These are phyloP conservation scores for Cladosporium oxysporum DNA, from an alignment of 2,329 filamentous ascomycete species.

Conservation along the genomic window DNA sequence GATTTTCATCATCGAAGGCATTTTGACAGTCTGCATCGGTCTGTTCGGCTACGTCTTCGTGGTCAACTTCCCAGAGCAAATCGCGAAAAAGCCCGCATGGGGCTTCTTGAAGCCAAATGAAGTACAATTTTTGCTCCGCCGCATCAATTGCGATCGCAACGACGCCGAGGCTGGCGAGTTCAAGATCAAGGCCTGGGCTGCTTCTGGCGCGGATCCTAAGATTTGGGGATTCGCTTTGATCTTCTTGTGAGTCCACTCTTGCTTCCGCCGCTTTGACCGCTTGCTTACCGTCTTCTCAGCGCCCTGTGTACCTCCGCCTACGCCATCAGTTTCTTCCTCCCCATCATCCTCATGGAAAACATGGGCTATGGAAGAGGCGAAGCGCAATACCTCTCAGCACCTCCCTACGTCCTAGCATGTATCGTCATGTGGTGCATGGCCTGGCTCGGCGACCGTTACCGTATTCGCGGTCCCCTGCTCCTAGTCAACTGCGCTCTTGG, in stretches of 20 bases:
- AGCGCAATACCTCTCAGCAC: conserved; percentile 56
- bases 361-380: conserved; percentile 61
- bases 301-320: conserved; percentile 50
- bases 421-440: conserved; percentile 32
- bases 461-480: conserved; percentile 25
- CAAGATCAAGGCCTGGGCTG: conserved; percentile 47
- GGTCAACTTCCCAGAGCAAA: conserved; percentile 24
- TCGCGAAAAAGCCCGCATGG: conserved; percentile 34
- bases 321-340: conserved; percentile 68
- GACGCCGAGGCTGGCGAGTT: conserved; percentile 19
- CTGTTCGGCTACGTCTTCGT: conserved; percentile 15
- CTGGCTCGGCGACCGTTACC: conserved; percentile 27
- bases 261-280: neutral
- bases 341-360: conserved; percentile 66
- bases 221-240: conserved; percentile 57
- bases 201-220: conserved; percentile 50
- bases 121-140: conserved; percentile 20
- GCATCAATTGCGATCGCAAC: conserved; percentile 20
- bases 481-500: conserved; percentile 29
- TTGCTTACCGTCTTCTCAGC: conserved; percentile 24
- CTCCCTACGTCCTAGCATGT: conserved; percentile 38
- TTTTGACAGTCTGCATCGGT: conserved; percentile 21
- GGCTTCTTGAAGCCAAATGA: conserved; percentile 41
- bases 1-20: conserved; percentile 47
- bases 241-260: conserved; percentile 34